These are phyloP conservation scores for Cyamopsis tetragonoloba DNA, from an alignment of 306 rosid genomes.

Conservation along the genomic window DNA sequence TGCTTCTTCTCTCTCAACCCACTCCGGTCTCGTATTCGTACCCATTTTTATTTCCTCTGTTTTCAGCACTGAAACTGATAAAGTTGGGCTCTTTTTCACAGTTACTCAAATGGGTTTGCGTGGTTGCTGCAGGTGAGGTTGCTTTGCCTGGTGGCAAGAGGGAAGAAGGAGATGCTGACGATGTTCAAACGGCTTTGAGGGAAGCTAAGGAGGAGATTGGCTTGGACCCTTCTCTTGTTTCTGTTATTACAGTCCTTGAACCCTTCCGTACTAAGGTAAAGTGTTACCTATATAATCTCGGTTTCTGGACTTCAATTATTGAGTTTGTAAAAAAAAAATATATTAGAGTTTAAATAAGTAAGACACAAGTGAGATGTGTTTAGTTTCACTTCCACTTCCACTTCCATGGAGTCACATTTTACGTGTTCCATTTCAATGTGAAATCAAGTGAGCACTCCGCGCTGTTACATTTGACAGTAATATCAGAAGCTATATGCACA, in stretches of 20 bases:
- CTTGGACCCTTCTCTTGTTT: slow-evolving; percentile 67
- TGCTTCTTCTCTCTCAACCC: slow-evolving; percentile 68
- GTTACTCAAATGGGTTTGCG: background rate
- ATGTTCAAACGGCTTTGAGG: slow-evolving; percentile 69
- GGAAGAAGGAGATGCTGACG: slow-evolving; percentile 64
- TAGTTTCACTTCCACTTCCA: too few species aligned
- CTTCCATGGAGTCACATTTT: too few species aligned
- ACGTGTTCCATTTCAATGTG: too few species aligned
- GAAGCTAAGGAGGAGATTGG: slow-evolving; percentile 95
- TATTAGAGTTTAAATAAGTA: too few species aligned
- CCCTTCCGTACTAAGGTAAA: slow-evolving; percentile 58
- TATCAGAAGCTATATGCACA: background rate
- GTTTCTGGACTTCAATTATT: too few species aligned
- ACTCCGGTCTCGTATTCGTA: slow-evolving; percentile 66
- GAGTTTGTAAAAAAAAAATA: too few species aligned
- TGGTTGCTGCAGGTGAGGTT: slow-evolving; percentile 69
- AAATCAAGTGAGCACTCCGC: too few species aligned
- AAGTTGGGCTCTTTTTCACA: background rate
- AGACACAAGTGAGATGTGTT: too few species aligned
- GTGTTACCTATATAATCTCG: too few species aligned
- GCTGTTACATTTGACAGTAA: background rate
- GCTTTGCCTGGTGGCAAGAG: slow-evolving; percentile 86
- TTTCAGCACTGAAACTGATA: too few species aligned
- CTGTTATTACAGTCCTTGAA: slow-evolving; percentile 49
- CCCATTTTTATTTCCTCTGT: background rate